Evolutionary conservation across 2,329 filamentous ascomycete species (phyloP).

Genomic region (Teratosphaeriaceae sp.): DNA sequence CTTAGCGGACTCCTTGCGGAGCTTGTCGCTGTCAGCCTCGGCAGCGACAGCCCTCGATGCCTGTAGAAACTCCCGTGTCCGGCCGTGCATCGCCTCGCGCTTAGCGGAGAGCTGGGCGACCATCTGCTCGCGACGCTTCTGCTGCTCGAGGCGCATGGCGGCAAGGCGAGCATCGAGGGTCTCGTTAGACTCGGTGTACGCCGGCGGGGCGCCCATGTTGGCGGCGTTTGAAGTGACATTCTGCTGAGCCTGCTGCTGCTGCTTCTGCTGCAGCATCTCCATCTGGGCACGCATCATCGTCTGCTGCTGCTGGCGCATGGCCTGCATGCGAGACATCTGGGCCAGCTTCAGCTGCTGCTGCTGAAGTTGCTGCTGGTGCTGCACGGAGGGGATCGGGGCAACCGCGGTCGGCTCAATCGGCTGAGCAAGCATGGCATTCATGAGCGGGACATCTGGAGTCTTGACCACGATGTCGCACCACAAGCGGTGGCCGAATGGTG

Average conservation of each 20-base stretch:
- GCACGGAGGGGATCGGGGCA: too few relatives aligned
- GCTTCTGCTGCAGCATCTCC: conserved; percentile 5
- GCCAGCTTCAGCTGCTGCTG: conserved; percentile 4
- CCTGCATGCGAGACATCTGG: conserved; percentile 6
- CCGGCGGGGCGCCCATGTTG: conserved; percentile 3
- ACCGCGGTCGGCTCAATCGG: conserved; percentile 1
- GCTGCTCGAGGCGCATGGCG: conserved; percentile 23
- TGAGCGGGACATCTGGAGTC: conserved; percentile 3
- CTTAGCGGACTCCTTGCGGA: conserved; percentile 24
- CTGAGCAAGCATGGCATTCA: not conserved
- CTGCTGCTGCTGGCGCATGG: conserved; percentile 7
- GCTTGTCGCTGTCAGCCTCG: conserved; percentile 12
- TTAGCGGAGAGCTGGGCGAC: conserved; percentile 18
- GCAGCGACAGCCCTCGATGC: not conserved
- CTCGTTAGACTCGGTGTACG: conserved; percentile 6
- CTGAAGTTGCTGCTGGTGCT: conserved; percentile 3
- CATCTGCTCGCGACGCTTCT: conserved; percentile 31
- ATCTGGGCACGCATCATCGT: conserved; percentile 2
- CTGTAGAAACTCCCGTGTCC: too few relatives aligned
- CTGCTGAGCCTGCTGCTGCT: conserved; percentile 4
- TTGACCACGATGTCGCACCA: conserved; percentile 85
- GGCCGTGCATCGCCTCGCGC: conserved; percentile 11
- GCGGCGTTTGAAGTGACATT: not conserved
- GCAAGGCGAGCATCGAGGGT: conserved; percentile 17
- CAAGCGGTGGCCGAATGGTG: conserved; percentile 83